Evolutionary conservation across 2,329 filamentous ascomycete species (phyloP).

Genomic region (Dothideomycetes sp.): DNA sequence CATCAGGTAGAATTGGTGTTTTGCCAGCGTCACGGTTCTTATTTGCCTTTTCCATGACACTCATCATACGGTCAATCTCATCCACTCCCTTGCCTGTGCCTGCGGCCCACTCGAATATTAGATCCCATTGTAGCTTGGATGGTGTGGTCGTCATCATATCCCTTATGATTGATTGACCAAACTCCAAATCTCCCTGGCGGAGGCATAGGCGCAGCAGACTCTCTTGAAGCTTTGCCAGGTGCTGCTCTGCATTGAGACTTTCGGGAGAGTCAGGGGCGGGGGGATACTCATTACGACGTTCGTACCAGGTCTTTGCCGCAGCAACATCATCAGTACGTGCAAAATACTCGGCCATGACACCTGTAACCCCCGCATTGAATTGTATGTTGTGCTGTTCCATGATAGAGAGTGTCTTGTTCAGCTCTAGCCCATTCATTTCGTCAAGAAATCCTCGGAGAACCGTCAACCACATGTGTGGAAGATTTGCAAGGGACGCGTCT

Average conservation of each 20-base stretch:
- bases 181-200: constrained; percentile 44
- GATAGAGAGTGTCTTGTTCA: constrained; percentile 45
- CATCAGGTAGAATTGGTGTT: constrained; percentile 43
- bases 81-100: constrained; percentile 60
- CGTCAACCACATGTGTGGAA: constrained; percentile 17
- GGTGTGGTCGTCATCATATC: constrained; percentile 18
- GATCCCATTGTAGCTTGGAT: constrained; percentile 47
- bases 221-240: constrained; percentile 23
- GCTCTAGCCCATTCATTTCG: constrained; percentile 47
- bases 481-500: too few species aligned
- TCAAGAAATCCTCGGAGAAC: constrained; percentile 45
- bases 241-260: too few species aligned
- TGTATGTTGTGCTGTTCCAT: constrained; percentile 27
- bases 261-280: too few species aligned
- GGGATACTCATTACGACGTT: constrained; percentile 35
- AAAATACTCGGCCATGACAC: constrained; percentile 51
- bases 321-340: constrained; percentile 44
- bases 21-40: constrained; percentile 34
- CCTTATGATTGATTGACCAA: constrained; percentile 48
- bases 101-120: constrained; percentile 65
- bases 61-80: constrained; percentile 62
- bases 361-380: background rate
- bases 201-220: constrained; percentile 12
- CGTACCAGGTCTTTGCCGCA: constrained; percentile 59
- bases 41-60: constrained; percentile 42